Conservation (phyloP, 805 yeast species). For the Ogataea allantospora region DNA sequence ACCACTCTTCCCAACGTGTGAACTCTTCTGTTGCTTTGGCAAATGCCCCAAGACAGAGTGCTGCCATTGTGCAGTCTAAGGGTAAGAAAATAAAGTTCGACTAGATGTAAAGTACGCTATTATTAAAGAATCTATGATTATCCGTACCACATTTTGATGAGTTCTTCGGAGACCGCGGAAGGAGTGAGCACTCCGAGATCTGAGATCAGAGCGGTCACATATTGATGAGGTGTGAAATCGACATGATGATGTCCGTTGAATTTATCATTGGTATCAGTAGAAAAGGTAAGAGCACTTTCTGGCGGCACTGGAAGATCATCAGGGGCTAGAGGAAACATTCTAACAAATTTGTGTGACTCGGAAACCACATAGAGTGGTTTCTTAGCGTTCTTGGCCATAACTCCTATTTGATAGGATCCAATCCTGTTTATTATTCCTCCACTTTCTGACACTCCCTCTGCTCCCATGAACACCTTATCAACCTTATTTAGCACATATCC, state of each 20-base stretch:
- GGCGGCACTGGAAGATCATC: slow-evolving; percentile 74
- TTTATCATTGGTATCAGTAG: slow-evolving; percentile 32
- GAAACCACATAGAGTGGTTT: slow-evolving; percentile 94
- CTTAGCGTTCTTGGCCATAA: slow-evolving; percentile 82
- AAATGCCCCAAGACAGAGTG: slow-evolving; percentile 82
- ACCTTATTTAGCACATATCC: slow-evolving; percentile 89
- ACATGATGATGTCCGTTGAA: slow-evolving; percentile 52
- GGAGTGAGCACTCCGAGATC: slow-evolving; percentile 97
- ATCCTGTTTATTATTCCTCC: slow-evolving; percentile 97
- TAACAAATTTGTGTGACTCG: slow-evolving; percentile 93
- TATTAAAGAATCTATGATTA: slow-evolving; percentile 31
- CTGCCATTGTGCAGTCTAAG: slow-evolving; percentile 83
- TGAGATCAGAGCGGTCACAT: slow-evolving; percentile 91
- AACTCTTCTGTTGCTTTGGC: slow-evolving; percentile 86
- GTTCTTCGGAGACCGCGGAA: slow-evolving; percentile 96
- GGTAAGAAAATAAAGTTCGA: slow-evolving; percentile 84
- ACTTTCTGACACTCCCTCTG: slow-evolving; percentile 98
- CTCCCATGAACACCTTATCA: slow-evolving; percentile 93
- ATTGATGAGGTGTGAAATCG: slow-evolving; percentile 95
- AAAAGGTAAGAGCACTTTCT: slow-evolving; percentile 45
- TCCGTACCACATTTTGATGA: slow-evolving; percentile 97
- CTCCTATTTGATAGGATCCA: slow-evolving; percentile 94
- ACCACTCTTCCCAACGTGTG: slow-evolving; percentile 38
- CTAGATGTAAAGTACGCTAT: slow-evolving; percentile 22
- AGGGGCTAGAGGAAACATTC: slow-evolving; percentile 92